Base-by-base conservation (phyloP, 2,329 filamentous ascomycete genomes). In the Simplicillium aogashimaense region DNA sequence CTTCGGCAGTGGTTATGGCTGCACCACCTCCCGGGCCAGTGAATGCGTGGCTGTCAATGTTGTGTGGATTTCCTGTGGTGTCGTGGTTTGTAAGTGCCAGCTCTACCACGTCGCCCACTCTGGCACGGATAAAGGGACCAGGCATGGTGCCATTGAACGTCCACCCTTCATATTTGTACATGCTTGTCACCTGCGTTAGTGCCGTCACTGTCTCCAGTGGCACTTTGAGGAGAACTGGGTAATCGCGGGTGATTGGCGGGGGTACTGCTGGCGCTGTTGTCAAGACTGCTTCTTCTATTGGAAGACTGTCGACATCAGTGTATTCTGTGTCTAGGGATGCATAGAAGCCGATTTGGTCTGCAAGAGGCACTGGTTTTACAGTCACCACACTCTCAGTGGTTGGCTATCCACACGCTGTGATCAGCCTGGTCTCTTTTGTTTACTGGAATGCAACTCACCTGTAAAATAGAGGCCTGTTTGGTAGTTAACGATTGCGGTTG, bases 141-240 rank as follows among this genome's bases (percentile, higher is more conserved):
- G 58, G 58, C 2, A 56, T 52, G 3, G 47, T 51, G 40, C 48
- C 52, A 44, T 60, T 60, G 43, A 60, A 60, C 1, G 52, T 58
- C 56, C 57, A 60, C 35, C 52, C 45, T 17, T 61, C 57, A 45
- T 60, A 60, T 38, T 60, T 61, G 50, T 55, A 52, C 29, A 49
- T 43, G 43, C 49, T 58, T 2, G 57, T 59, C 16, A 60, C 46
- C 38, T 60, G 56, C 7, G 45, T 37, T 10, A 53, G 17, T 36
- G 56, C 55, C 3, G 51, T 53, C 1, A 39, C 39, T 2, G 57
- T 56, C 9, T 43, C 48, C 11, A 60, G 43, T 1, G 52, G 46
- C 2, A 60, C 58, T 31, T 53, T 44, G 11, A 60, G 48, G 2
- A 59, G 46, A 3, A 56, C 56, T 0, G 54, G 52, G 32, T 58